Base-by-base conservation (phyloP, 345 rosid genomes). In the Hibiscus mutabilis region DNA sequence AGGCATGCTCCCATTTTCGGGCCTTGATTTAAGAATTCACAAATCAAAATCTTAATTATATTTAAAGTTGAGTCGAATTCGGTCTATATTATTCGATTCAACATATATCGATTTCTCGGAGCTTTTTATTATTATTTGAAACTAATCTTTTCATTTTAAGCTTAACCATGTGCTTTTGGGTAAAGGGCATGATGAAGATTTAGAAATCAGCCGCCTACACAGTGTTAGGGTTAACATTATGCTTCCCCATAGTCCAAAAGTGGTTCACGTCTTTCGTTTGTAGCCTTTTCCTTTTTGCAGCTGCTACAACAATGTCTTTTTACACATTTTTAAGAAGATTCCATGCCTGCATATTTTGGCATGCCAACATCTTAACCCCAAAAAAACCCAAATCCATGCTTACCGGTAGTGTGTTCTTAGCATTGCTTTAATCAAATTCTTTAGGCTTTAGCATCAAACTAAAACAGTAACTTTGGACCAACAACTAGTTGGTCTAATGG, bases 231-330 rank as follows among this genome's bases (percentile, higher is more conserved):
- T 11, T 19, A 51, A 47, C 59, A 46, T 29, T n/a, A 72, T 59
- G 76, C 72, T 74, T 2, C 73, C 60, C 33, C 51, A 64, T 18
- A 27, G 75, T 40, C 56, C n/a, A 14, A 62, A 69, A 44, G 70
- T 7, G 3, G 21, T 46, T 12, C n/a, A 37, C 10, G 60, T 57
- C 60, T 57, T 57, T 57, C 2, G 29, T 57, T 2, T 22, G 12
- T 57, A 57, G 60, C 16, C 60, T 57, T 56, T 12, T 21, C 22
- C 31, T 57, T 57, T 57, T 21, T 18, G 47, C 66, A 66, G 51
- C 33, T 55, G 67, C 73, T 59, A 66, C 19, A 72, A 12, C 15
- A 8, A 21, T 3, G 18, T 27, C 69, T 46, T 60, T 44, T 35
- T 35, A 21, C 73, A 27, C 63, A 64, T 75, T 40, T 57, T 60